phyloP scores from a whole-genome alignment of 768 basidiomycete species.

The Suillus decipiens region DNA sequence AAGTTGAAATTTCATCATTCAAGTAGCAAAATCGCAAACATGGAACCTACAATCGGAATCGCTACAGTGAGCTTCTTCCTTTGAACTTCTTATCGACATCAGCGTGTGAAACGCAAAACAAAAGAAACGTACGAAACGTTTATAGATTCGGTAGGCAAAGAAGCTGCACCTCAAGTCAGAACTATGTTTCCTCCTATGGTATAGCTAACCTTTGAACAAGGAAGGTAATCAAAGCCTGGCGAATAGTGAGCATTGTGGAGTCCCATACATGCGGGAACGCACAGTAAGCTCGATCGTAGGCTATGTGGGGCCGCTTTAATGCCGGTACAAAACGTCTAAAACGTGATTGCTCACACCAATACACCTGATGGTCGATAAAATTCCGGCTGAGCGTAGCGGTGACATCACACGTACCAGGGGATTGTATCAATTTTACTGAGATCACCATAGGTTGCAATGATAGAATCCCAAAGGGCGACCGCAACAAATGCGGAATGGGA shows the following conservation, averaged over 20 bases:
- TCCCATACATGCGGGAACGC: not conserved
- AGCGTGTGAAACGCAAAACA: not conserved
- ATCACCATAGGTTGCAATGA: slow-evolving; percentile 24
- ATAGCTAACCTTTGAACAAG: slow-evolving; percentile 22
- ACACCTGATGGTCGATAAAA: slow-evolving; percentile 18
- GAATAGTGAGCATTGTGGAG: not conserved
- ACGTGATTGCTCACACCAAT: slow-evolving; percentile 20
- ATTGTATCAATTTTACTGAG: slow-evolving; percentile 14
- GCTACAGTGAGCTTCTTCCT: slow-evolving; percentile 16
- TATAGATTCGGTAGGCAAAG: slow-evolving; percentile 29
- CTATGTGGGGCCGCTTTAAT: slow-evolving; percentile 14
- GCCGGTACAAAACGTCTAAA: not conserved
- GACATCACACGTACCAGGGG: slow-evolving; percentile 22
- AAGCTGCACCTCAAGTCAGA: slow-evolving; percentile 19
- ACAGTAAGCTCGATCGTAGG: slow-evolving; percentile 25
- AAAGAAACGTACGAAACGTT: slow-evolving; percentile 11
- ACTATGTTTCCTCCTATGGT: not conserved
- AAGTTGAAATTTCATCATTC: not conserved
- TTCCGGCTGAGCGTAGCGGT: not conserved
- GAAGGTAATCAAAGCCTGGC: slow-evolving; percentile 29
- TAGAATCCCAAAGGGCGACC: slow-evolving; percentile 26
- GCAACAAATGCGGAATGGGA: slow-evolving; percentile 26
- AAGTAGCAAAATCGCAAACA: not conserved
- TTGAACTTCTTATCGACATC: slow-evolving; percentile 15
- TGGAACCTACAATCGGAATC: slow-evolving; percentile 18